These are phyloP conservation scores for Pseudognaphalium luteoalbum DNA, from an alignment of 129 eudicot species.

Conservation along the genomic window DNA sequence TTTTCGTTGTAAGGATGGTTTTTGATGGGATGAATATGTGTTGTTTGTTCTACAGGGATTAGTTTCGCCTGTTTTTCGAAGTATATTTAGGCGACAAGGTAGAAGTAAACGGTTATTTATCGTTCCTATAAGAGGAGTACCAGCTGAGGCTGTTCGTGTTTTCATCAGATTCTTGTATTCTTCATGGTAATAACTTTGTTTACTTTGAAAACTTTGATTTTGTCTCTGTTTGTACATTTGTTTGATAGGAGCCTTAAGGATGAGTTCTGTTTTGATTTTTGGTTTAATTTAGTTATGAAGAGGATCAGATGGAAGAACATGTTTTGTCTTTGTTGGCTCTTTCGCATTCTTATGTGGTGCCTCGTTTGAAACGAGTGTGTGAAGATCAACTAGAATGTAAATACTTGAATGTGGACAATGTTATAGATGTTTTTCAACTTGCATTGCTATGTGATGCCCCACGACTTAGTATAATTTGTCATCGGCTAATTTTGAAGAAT, in stretches of 20 bases:
- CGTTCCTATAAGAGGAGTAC: constrained; percentile 69
- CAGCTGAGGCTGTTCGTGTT: constrained; percentile 76
- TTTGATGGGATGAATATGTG: neutral
- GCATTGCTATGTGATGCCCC: constrained; percentile 92
- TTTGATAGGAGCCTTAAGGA: neutral
- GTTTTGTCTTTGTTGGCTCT: constrained; percentile 70
- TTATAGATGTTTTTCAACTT: constrained; percentile 73
- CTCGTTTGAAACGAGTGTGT: constrained; percentile 67
- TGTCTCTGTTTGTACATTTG: neutral
- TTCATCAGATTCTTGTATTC: constrained; percentile 89
- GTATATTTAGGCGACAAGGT: constrained; percentile 55
- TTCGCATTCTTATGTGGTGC: constrained; percentile 70
- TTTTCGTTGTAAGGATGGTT: neutral
- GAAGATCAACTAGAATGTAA: constrained; percentile 60
- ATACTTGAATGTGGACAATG: constrained; percentile 60
- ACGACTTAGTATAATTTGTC: constrained; percentile 74
- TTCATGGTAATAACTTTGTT: constrained; percentile 55
- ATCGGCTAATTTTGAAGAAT: constrained; percentile 61
- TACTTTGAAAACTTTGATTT: neutral
- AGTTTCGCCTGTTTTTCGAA: constrained; percentile 77
- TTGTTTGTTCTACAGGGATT: constrained; percentile 51
- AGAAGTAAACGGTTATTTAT: constrained; percentile 33
- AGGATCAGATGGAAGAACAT: constrained; percentile 61
- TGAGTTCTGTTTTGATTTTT: neutral
- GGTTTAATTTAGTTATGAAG: constrained; percentile 61